Base-by-base conservation (phyloP, 1,139 yeast species). In the Blastobotrys buckinghamii region DNA sequence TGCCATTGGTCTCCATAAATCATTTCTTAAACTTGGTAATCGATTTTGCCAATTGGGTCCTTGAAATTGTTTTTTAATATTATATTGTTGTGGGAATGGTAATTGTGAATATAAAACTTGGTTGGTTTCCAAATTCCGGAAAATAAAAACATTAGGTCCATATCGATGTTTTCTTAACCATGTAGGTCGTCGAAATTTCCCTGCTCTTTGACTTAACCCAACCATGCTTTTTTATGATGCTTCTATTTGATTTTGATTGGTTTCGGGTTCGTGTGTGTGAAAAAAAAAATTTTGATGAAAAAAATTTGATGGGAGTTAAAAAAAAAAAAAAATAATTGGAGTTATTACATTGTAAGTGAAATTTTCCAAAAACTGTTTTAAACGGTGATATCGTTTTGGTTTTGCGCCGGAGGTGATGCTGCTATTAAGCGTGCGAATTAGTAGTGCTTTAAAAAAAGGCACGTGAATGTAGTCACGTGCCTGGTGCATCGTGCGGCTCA, bases 41-140 rank as follows among this genome's bases (percentile, higher is more conserved):
- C 86, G 75, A 71, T 90, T 89, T 64, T 86, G 84, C 95, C 96
- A 87, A 72, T 86, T 85, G 40, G 96, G 95, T 61, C 84, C 76
- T 60, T 66, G 72, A 64, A 84, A 86, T 61, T 66, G 72, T 56
- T 74, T 75, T 55, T 81, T 80, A 59, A 87, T 81, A 65, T 89
- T 90, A 55, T 79, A 80, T 56, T 78, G 79, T 64, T 81, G 83
- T 1, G 73, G 68, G 51, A 56, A 61, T 44, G 68, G 95, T 24
- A 86, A 79, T 67, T 89, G 96, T 2, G 96, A 82, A 66, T 88
- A 90, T 40, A 87, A 69, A 19, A 89, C 94, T 70, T 90, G 97
- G 6, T 97, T 97, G 37, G 84, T 76, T 67, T 87, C 94, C 49
- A 87, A 70, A 71, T 90, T 89, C 63, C 94, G 79, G 72, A 85